Evolutionary conservation across 371 early-diverging fungal genomes (phyloP), one percentile per base, ranked within the genome.

Genomic region (Mortierella sp.): DNA sequence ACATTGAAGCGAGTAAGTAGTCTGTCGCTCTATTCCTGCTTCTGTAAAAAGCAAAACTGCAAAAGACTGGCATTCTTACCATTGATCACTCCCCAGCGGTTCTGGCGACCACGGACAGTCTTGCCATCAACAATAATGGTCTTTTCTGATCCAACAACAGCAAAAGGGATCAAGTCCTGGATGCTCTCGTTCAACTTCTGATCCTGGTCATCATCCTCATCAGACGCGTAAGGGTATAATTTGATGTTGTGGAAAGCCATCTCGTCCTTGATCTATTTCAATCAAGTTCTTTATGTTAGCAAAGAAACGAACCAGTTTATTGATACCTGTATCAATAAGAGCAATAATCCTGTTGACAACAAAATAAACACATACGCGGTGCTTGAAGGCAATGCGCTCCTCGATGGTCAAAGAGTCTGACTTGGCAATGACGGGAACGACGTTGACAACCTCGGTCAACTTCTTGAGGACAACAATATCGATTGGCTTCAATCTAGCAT

Each of bases 171-270:
- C 64, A 94, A 83, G 70, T 91, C 91, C 89, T 93, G 85, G 78
- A 96, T 94, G 83, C 88, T 88, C 71, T 90, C 88, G 77, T 94
- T 94, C 70, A 94, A 86, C 24, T 90, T 88, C 54, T 86, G 86
- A 77, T 95, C 96, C 73, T 92, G 90, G 57, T 93, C 93, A 76
- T 93, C 93, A 86, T 94, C 95, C 83, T 94, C 94, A 59, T 93
- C 93, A 72, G 91, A 90, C 66, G 90, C 89, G 78, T 94, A 96
- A 66, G 97, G 97, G 90, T 94, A 98, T 70, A 93, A 77, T 49
- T 92, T 84, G 84, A 98, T 97, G 70, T 94, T 93, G 86, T 98
- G 97, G 89, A 93, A 96, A 30, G 90, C 90, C 77, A 98, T 88
- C 86, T 98, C 98, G 62, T 95, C 95, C 92, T 95, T 92, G 84